These are phyloP conservation scores for Bipolaris sorokiniana DNA, from an alignment of 2,329 filamentous ascomycete species.

Conservation along the genomic window DNA sequence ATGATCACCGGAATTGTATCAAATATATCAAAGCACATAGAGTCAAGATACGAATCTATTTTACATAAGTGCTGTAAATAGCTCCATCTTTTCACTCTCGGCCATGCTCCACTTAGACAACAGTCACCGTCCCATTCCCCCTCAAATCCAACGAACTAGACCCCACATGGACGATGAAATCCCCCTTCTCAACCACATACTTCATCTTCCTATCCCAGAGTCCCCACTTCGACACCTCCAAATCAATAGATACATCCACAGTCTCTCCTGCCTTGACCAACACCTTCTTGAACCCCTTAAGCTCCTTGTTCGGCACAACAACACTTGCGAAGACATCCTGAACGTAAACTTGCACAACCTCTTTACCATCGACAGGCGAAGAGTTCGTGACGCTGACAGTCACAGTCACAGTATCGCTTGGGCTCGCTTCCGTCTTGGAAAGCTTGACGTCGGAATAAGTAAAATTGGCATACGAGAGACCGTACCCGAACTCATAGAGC, in stretches of 20 bases:
- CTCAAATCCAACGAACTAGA: constrained; percentile 63
- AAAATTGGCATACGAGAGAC: constrained; percentile 69
- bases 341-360: constrained; percentile 73
- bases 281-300: constrained; percentile 73
- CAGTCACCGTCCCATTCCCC: constrained; percentile 63
- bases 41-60: background rate
- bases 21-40: rapidly evolving
- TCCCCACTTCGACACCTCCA: constrained; percentile 59
- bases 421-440: constrained; percentile 56
- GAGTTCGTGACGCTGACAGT: constrained; percentile 68
- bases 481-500: constrained; percentile 71
- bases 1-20: background rate
- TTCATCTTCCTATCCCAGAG: constrained; percentile 67
- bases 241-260: constrained; percentile 58
- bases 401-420: constrained; percentile 63
- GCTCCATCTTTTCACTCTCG: background rate
- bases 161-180: constrained; percentile 68
- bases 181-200: constrained; percentile 75
- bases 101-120: constrained; percentile 34
- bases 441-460: constrained; percentile 62
- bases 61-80: background rate
- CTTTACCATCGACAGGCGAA: constrained; percentile 62
- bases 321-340: constrained; percentile 67
- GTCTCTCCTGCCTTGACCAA: constrained; percentile 65
- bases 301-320: constrained; percentile 67